Conservation (phyloP, 129 eudicot genomes). For the Flaveria robusta region DNA sequence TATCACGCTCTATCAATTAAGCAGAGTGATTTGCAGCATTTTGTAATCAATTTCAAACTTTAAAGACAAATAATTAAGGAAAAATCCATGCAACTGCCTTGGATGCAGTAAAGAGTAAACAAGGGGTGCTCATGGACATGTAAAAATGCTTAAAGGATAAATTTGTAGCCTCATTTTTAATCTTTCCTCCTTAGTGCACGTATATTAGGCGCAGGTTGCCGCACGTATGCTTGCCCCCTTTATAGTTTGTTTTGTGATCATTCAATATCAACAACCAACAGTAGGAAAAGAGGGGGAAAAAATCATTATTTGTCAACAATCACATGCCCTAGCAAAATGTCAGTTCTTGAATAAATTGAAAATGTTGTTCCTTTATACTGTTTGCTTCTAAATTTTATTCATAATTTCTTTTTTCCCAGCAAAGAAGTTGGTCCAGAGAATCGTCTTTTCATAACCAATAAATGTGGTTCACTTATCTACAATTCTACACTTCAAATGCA, state of each 20-base stretch:
- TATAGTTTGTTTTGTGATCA: background rate
- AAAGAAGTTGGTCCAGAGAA: background rate
- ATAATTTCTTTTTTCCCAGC: background rate
- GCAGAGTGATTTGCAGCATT: background rate
- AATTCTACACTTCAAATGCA: background rate
- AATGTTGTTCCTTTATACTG: background rate
- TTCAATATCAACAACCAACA: constrained; percentile 2
- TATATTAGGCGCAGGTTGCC: background rate
- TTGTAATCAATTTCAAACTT: background rate
- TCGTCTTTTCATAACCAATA: background rate
- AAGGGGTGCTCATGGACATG: background rate
- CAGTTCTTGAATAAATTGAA: background rate
- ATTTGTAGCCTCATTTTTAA: background rate
- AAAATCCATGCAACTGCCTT: background rate
- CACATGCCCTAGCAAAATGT: background rate
- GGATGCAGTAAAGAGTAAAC: background rate
- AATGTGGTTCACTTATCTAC: background rate
- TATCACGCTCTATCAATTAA: background rate
- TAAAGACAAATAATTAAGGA: background rate
- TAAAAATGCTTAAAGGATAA: background rate
- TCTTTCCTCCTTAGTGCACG: background rate
- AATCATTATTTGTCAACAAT: background rate
- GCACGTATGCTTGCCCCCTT: background rate
- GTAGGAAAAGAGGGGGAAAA: background rate
- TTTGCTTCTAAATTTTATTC: background rate